A percentile compares a stretch with the other conserved stretches of the same genome.
Evolutionary conservation across 495 filamentous ascomycete genomes (phyloP).

Genomic region (Annulohypoxylon bovei): DNA sequence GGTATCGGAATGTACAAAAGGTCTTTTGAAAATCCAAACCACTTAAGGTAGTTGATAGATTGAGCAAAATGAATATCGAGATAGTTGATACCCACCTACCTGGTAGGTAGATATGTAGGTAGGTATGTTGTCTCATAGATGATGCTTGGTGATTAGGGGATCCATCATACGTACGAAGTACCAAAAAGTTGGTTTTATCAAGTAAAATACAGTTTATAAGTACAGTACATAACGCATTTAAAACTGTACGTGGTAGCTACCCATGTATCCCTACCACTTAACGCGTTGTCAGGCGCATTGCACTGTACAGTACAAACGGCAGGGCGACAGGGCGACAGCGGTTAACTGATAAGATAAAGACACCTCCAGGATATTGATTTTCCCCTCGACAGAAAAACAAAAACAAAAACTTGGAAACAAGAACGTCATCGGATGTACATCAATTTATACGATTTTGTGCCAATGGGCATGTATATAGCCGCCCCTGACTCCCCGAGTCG

Average conservation of each 20-base stretch:
- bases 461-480: slow-evolving; percentile 45
- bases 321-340: too few relatives aligned
- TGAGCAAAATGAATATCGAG: too few relatives aligned
- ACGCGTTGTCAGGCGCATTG: background rate
- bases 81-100: too few relatives aligned
- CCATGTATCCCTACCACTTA: background rate
- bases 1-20: background rate
- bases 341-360: background rate
- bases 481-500: slow-evolving; percentile 43
- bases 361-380: background rate
- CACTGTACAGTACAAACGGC: background rate
- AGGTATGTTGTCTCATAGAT: background rate
- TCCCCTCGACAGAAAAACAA: slow-evolving; percentile 20
- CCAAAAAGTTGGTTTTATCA: background rate
- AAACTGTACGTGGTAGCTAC: background rate
- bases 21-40: background rate
- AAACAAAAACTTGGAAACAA: slow-evolving; percentile 2
- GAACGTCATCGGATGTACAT: background rate
- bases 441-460: slow-evolving; percentile 15
- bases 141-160: too few relatives aligned
- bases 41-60: too few relatives aligned
- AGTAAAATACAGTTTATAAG: background rate
- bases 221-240: background rate
- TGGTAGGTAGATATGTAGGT: background rate
- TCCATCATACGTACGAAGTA: too few relatives aligned